Evolutionary conservation across 1,139 yeast species (phyloP), one percentile per base, ranked within the genome.

Genomic region (Yamadazyma aaseri): DNA sequence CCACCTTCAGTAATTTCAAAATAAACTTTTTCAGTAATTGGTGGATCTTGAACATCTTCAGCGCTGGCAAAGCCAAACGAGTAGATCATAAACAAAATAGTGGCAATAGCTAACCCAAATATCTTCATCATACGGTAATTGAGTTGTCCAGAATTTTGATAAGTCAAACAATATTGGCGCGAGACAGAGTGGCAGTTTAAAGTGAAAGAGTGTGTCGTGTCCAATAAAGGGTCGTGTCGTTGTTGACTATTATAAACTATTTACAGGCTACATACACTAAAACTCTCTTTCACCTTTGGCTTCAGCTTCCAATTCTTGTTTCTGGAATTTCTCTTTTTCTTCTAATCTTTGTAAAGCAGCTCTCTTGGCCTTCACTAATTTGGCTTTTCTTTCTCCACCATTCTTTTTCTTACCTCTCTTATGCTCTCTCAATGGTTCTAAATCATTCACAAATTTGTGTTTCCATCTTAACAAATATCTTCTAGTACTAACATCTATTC

Each of bases 1-100:
- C 84, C 95, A 42, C 86, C 96, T 55, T 86, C 89, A 42, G 81
- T 74, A 45, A 92, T 71, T 55, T 92, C 97, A 50, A 92, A 87
- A 65, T 67, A 92, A 22, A 92, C 96, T 62, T 80, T 82, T 60
- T 76, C 69, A 47, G 92, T 83, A 55, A 83, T 58, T 31, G 71
- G 72, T 28, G 86, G 85, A 49, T 75, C 73, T 27, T 65, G 71
- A 3, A 71, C 53, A 6, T 53, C 64, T n/a, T 50, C 56, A 4
- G 57, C 56, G 17, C 38, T 42, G n/a, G 42, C 52, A 20, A 42
- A 38, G 15, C 46, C 41, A 35, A 53, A 47, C 38, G 54, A 55
- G 22, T 39, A 39, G 16, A 44, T 13, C 25, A 45, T 13, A 26
- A 39, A 38, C 40, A 54, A 46, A 12, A 56, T 43, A 18, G 51